A percentile compares a stretch with the other conserved stretches of the same genome.
Evolutionary conservation across 2,329 filamentous ascomycete genomes (phyloP).

Genomic region (Septoria linicola): DNA sequence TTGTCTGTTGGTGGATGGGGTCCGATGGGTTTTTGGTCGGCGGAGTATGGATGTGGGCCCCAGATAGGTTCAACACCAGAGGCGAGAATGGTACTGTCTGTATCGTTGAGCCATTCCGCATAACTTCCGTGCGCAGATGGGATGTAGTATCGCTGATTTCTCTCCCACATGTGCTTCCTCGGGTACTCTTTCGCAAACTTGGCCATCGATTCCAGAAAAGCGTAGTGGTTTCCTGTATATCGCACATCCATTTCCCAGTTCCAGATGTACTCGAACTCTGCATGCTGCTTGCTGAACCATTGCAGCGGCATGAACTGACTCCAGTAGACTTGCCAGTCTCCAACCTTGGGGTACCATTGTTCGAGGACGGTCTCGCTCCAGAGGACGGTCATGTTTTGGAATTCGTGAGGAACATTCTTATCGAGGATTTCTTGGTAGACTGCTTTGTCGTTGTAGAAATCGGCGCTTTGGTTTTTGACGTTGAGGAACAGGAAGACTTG

Average conservation of each 20-base stretch:
- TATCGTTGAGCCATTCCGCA: conserved; percentile 52
- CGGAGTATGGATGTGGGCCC: conserved; percentile 58
- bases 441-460: conserved; percentile 69
- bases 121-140: conserved; percentile 38
- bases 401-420: conserved; percentile 67
- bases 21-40: conserved; percentile 6
- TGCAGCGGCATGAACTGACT: conserved; percentile 66
- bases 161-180: conserved; percentile 68
- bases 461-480: conserved; percentile 69
- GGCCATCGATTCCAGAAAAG: conserved; percentile 44
- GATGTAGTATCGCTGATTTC: conserved; percentile 69
- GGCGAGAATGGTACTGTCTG: conserved; percentile 6
- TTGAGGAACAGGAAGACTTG: conserved; percentile 80
- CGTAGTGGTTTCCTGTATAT: conserved; percentile 66
- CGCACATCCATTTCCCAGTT: conserved; percentile 86
- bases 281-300: conserved; percentile 47
- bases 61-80: conserved; percentile 54
- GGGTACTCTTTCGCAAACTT: conserved; percentile 63
- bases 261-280: conserved; percentile 58
- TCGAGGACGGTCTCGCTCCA: conserved; percentile 90
- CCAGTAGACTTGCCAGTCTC: conserved; percentile 69
- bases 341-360: conserved; percentile 63
- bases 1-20: conserved; percentile 54
- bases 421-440: conserved; percentile 52
- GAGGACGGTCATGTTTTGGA: conserved; percentile 80